These are phyloP conservation scores for Inga oerstediana DNA, from an alignment of 306 rosid species.

Conservation along the genomic window DNA sequence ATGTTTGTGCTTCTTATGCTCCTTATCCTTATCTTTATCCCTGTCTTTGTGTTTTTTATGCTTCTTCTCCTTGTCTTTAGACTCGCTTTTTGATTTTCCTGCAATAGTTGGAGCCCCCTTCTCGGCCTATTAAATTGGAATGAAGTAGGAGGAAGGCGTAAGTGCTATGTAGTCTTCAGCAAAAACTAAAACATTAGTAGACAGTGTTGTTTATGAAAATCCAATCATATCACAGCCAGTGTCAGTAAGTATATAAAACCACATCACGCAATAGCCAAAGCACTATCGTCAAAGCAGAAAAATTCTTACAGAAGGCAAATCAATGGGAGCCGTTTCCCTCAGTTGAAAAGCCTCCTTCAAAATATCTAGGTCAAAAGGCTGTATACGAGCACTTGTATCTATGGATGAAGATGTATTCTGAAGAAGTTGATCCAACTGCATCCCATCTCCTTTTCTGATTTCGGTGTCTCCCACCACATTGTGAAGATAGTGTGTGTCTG, in stretches of 20 bases:
- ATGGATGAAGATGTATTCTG: constrained; percentile 68
- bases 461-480: constrained; percentile 95
- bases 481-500: constrained; percentile 88
- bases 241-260: constrained; percentile 26
- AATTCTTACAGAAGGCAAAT: constrained; percentile 78
- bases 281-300: constrained; percentile 16
- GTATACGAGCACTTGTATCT: constrained; percentile 78
- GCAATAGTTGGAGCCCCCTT: constrained; percentile 88
- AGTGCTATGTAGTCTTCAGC: neutral
- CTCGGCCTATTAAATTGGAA: constrained; percentile 59
- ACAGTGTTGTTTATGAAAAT: neutral
- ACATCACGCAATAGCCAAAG: neutral
- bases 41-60: constrained; percentile 86
- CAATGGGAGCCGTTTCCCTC: constrained; percentile 78
- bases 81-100: constrained; percentile 78
- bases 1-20: constrained; percentile 91
- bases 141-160: neutral
- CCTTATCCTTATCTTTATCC: constrained; percentile 89
- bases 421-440: constrained; percentile 95
- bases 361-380: constrained; percentile 77
- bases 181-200: neutral
- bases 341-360: constrained; percentile 91
- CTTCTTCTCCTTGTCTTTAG: constrained; percentile 93
- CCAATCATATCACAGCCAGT: constrained; percentile 10
- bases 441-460: constrained; percentile 96